phyloP scores from a whole-genome alignment of 106 monocot species.

The Triglochin maritima region DNA sequence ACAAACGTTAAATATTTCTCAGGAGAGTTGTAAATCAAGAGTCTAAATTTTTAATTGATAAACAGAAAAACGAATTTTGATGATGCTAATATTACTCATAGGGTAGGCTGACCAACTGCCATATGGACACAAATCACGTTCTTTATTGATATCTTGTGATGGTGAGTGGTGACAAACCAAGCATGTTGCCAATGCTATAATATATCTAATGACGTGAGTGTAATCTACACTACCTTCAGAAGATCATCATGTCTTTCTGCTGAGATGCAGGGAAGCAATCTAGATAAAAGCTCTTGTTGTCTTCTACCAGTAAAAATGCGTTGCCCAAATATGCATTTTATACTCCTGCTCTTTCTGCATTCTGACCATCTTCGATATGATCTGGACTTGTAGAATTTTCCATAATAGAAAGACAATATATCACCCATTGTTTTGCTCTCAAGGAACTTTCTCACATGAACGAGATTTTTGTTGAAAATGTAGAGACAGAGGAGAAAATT shows the following conservation, averaged over 20 bases:
- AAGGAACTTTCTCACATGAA: slow-evolving; percentile 45
- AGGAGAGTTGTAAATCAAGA: too few relatives aligned
- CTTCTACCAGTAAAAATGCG: slow-evolving; percentile 84
- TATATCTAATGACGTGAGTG: too few relatives aligned
- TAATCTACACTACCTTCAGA: slow-evolving; percentile 36
- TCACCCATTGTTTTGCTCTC: slow-evolving; percentile 55
- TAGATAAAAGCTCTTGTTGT: slow-evolving; percentile 64
- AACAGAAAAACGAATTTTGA: too few relatives aligned
- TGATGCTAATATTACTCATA: too few relatives aligned
- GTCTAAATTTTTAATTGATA: too few relatives aligned
- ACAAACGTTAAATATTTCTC: too few relatives aligned
- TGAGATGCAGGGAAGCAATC: slow-evolving; percentile 25
- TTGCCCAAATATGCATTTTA: slow-evolving; percentile 47
- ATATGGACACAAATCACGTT: too few relatives aligned
- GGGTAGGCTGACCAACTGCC: too few relatives aligned
- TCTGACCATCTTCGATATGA: slow-evolving; percentile 62
- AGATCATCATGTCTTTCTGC: slow-evolving; percentile 37
- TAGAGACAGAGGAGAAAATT: slow-evolving; percentile 82
- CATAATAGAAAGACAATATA: slow-evolving; percentile 77
- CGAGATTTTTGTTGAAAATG: slow-evolving; percentile 81
- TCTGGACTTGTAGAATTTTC: slow-evolving; percentile 74
- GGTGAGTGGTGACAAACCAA: too few relatives aligned
- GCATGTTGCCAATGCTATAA: too few relatives aligned
- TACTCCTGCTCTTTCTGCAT: slow-evolving; percentile 50
- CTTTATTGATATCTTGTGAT: too few relatives aligned